Evolutionary conservation across 1,284 basidiomycete genomes (phyloP).

Genomic region (Sanghuangporus weigelae): DNA sequence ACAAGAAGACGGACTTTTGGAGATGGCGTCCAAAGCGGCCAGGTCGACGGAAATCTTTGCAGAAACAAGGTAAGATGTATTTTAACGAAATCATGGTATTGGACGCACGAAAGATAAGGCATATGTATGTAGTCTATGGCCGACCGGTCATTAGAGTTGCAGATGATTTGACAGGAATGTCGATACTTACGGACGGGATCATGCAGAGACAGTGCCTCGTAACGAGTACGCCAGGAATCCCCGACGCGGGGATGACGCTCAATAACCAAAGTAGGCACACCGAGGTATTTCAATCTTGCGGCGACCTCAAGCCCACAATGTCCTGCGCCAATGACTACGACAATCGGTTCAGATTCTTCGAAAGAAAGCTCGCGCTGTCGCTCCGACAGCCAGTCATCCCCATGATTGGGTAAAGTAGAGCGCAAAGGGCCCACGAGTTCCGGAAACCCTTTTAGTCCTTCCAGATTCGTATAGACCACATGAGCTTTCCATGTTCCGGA

Average conservation of each 20-base stretch:
- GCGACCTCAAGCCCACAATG: constrained; percentile 60
- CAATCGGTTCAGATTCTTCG: constrained; percentile 35
- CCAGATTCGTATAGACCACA: constrained; percentile 53
- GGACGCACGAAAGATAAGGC: constrained; percentile 48
- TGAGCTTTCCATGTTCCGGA: constrained; percentile 53
- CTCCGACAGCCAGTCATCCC: constrained; percentile 33
- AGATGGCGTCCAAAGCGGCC: constrained; percentile 47
- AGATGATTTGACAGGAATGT: not conserved
- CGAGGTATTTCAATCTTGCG: constrained; percentile 52
- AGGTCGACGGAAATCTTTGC: constrained; percentile 30
- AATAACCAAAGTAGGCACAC: constrained; percentile 46
- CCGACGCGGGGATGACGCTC: constrained; percentile 52
- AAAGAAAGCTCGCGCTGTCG: constrained; percentile 38
- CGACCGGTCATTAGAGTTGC: constrained; percentile 11
- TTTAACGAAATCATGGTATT: not conserved
- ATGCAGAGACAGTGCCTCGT: constrained; percentile 57
- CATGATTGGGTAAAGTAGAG: constrained; percentile 34
- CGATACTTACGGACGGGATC: constrained; percentile 55
- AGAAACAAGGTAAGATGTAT: not conserved
- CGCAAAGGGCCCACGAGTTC: constrained; percentile 38
- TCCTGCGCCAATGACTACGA: constrained; percentile 58
- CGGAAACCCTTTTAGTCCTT: constrained; percentile 48
- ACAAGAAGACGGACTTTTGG: constrained; percentile 33
- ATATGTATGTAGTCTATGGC: constrained; percentile 48
- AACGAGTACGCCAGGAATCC: constrained; percentile 55